phyloP scores from a whole-genome alignment of 2,329 filamentous ascomycete genomes.

The Trichoderma koningiopsis region DNA sequence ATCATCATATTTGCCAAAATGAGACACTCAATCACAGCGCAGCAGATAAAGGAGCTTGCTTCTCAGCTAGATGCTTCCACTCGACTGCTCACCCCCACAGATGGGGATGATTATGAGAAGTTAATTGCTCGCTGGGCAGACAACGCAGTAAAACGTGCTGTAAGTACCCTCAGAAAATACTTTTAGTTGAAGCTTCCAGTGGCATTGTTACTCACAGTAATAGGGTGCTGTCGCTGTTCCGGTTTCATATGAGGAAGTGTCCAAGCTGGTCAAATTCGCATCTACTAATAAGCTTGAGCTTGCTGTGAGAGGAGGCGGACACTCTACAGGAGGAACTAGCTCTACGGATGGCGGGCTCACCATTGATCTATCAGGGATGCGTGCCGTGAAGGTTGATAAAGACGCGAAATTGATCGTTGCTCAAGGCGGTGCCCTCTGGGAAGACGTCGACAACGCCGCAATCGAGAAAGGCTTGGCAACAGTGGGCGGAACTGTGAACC shows the following conservation, averaged over 20 bases:
- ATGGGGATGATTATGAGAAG: constrained; percentile 5
- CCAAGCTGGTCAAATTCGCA: constrained; percentile 32
- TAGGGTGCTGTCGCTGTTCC: constrained; percentile 48
- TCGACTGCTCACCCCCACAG: not conserved
- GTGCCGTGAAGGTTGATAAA: constrained; percentile 49
- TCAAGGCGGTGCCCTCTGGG: constrained; percentile 55
- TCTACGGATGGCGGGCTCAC: constrained; percentile 55
- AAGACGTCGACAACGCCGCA: constrained; percentile 55
- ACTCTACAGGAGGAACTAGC: constrained; percentile 54
- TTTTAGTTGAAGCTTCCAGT: too few species aligned
- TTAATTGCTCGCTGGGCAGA: constrained; percentile 12
- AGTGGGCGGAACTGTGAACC: constrained; percentile 63
- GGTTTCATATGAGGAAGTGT: constrained; percentile 39
- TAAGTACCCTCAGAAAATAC: not conserved
- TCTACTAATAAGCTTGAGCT: constrained; percentile 46
- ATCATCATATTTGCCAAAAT: not conserved
- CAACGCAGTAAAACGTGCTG: constrained; percentile 12
- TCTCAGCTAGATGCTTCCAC: constrained; percentile 7
- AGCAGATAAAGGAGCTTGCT: constrained; percentile 11
- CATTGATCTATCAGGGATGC: constrained; percentile 56
- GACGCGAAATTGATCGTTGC: constrained; percentile 47
- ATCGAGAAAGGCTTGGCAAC: constrained; percentile 55
- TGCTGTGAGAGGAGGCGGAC: constrained; percentile 56
- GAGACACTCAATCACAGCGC: not conserved
- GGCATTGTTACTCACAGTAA: not conserved